phyloP scores from a whole-genome alignment of 176 grass and related monocot species.

The Saccharum spontaneum region DNA sequence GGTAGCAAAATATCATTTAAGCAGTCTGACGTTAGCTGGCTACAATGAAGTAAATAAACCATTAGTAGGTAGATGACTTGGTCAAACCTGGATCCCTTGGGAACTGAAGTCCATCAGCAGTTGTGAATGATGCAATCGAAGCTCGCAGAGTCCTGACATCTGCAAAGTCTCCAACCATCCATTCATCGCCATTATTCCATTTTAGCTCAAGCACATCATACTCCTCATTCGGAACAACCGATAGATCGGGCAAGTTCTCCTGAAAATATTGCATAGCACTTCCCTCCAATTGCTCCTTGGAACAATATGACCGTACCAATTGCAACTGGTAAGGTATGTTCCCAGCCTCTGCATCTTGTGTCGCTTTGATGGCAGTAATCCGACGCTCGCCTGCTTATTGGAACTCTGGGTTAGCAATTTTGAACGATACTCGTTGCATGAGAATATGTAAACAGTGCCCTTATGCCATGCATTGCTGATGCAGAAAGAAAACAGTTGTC shows the following conservation, averaged over 20 bases:
- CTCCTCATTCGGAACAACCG: slow-evolving; percentile 45
- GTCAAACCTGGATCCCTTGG: slow-evolving; percentile 64
- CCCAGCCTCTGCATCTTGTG: slow-evolving; percentile 56
- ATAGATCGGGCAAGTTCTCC: slow-evolving; percentile 69
- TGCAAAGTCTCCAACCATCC: slow-evolving; percentile 36
- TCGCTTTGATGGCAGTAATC: slow-evolving; percentile 63
- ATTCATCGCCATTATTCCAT: slow-evolving; percentile 47
- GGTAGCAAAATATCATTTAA: slow-evolving; percentile 15
- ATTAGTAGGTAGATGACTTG: neutral
- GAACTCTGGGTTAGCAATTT: slow-evolving; percentile 24
- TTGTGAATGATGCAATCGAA: slow-evolving; percentile 53
- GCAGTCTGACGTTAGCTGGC: neutral
- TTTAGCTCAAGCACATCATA: slow-evolving; percentile 59
- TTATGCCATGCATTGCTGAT: neutral
- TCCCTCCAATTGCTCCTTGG: slow-evolving; percentile 63
- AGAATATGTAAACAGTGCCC: neutral
- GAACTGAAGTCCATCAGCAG: slow-evolving; percentile 55
- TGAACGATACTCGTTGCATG: neutral
- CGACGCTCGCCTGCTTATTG: slow-evolving; percentile 49
- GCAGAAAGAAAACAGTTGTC: neutral
- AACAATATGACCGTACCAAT: slow-evolving; percentile 49
- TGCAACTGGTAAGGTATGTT: slow-evolving; percentile 55
- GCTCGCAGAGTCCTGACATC: slow-evolving; percentile 42
- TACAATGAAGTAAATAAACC: slow-evolving; percentile 18
- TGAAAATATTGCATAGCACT: slow-evolving; percentile 68